phyloP scores from a whole-genome alignment of 495 filamentous ascomycete genomes.

The Lophium mytilinum region DNA sequence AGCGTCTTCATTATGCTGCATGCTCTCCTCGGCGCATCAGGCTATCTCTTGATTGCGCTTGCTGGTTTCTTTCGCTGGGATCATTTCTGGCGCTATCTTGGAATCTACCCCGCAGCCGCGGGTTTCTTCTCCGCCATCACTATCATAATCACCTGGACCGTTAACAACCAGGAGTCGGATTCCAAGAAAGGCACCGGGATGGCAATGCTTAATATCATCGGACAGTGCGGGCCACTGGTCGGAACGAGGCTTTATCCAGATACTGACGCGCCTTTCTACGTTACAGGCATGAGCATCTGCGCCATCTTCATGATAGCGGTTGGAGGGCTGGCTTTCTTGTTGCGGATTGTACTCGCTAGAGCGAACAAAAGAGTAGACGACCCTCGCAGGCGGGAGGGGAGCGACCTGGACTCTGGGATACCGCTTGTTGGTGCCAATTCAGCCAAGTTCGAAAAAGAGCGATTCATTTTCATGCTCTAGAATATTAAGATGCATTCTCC shows the following conservation, averaged over 20 bases:
- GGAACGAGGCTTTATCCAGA: slow-evolving; percentile 55
- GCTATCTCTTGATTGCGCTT: slow-evolving; percentile 49
- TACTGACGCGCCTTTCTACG: slow-evolving; percentile 50
- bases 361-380: slow-evolving; percentile 31
- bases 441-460: neutral
- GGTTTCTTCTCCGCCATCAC: slow-evolving; percentile 35
- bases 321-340: slow-evolving; percentile 39
- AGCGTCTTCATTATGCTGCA: slow-evolving; percentile 56
- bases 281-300: slow-evolving; percentile 52
- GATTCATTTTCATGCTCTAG: slow-evolving; percentile 23
- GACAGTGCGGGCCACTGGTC: slow-evolving; percentile 55
- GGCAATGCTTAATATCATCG: slow-evolving; percentile 51
- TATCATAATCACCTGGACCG: slow-evolving; percentile 27
- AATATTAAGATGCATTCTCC: slow-evolving; percentile 12
- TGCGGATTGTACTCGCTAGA: slow-evolving; percentile 41
- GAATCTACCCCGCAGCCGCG: slow-evolving; percentile 29
- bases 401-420: slow-evolving; percentile 1
- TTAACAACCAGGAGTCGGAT: slow-evolving; percentile 50
- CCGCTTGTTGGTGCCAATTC: slow-evolving; percentile 9
- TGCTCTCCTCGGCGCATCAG: slow-evolving; percentile 57
- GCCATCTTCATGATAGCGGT: slow-evolving; percentile 50
- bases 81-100: slow-evolving; percentile 28
- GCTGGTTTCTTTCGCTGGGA: slow-evolving; percentile 12
- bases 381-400: slow-evolving; percentile 2
- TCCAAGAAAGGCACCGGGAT: slow-evolving; percentile 50